Conservation (phyloP, 129 eudicot genomes). For the Lactuca saligna region DNA sequence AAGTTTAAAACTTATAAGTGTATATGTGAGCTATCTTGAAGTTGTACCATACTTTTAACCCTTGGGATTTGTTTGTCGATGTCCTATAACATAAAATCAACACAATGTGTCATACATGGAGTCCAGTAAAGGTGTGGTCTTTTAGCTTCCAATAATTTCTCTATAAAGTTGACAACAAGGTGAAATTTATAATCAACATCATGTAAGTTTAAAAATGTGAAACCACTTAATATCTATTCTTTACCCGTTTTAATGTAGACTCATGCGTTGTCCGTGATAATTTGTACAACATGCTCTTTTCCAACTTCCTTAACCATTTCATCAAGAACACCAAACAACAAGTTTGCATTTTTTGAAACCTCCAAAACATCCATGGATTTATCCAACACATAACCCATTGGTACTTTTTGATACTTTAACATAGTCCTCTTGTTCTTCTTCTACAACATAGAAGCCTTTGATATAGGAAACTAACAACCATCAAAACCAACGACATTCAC, state of each 20-base stretch:
- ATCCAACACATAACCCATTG: background rate
- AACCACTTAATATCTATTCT: no score
- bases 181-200: background rate
- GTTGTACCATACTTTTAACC: no score
- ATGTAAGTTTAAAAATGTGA: background rate
- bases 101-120: no score
- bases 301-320: slow-evolving; percentile 22
- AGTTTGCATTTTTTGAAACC: no score
- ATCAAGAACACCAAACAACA: background rate
- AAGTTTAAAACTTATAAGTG: no score
- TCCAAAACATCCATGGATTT: background rate
- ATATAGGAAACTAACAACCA: background rate
- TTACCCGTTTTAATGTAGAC: background rate
- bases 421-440: no score
- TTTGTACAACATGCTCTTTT: slow-evolving; percentile 13
- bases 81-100: no score
- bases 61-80: no score
- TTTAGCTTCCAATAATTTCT: background rate
- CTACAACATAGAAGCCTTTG: no score
- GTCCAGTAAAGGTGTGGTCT: slow-evolving; percentile 12
- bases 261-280: slow-evolving; percentile 18
- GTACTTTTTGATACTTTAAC: background rate
- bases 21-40: no score
- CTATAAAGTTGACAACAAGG: background rate
- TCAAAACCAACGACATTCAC: background rate